phyloP scores from a whole-genome alignment of 345 rosid species.

The Lepidium sativum region DNA sequence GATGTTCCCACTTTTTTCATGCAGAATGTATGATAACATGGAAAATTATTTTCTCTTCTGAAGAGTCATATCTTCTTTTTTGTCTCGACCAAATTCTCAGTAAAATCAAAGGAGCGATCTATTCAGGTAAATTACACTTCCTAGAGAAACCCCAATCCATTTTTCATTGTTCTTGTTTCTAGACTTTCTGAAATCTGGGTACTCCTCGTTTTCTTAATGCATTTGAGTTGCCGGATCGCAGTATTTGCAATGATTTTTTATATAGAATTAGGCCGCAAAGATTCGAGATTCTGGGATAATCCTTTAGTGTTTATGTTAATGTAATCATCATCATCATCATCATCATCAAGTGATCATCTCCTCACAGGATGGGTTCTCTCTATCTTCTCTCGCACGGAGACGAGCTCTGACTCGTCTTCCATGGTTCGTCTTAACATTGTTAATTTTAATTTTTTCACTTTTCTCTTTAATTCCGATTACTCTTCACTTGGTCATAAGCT shows the following conservation, averaged over 20 bases:
- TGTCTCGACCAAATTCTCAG: background rate
- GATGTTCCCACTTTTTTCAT: no score
- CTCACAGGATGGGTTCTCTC: background rate
- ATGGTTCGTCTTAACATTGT: slow-evolving; percentile 71
- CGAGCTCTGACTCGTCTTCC: slow-evolving; percentile 37
- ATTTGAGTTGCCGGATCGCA: background rate
- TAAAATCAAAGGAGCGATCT: background rate
- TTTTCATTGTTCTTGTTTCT: background rate
- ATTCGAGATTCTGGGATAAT: background rate
- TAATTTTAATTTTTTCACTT: slow-evolving; percentile 23
- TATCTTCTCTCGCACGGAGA: slow-evolving; percentile 15
- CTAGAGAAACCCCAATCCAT: background rate
- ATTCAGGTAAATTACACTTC: background rate
- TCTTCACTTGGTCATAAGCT: background rate
- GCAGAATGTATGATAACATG: no score
- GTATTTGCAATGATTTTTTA: background rate
- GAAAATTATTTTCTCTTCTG: no score
- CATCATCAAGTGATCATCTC: background rate
- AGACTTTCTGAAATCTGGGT: background rate
- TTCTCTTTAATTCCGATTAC: background rate
- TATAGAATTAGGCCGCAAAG: background rate
- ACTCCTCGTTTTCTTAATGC: background rate
- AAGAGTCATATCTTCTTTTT: no score
- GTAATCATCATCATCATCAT: background rate
- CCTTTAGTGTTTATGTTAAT: background rate